phyloP scores from a whole-genome alignment of 73 alveolate genomes.

The Symbiodinium pilosum region DNA sequence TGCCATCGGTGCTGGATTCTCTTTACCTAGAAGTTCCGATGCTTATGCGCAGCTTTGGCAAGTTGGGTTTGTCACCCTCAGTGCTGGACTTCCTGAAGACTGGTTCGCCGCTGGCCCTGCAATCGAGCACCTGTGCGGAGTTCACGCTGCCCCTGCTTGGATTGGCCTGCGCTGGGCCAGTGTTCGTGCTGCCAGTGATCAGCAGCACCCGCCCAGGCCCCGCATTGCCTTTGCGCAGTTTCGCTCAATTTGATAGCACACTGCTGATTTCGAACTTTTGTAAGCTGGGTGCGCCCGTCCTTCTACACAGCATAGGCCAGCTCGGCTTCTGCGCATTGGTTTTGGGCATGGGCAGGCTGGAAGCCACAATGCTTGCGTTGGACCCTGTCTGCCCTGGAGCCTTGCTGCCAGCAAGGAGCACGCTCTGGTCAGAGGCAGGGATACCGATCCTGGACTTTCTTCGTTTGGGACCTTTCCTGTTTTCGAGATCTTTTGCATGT shows the following conservation, averaged over 20 bases:
- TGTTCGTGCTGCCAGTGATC: not conserved
- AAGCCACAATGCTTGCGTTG: not conserved
- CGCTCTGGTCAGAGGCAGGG: not conserved
- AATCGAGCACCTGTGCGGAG: not conserved
- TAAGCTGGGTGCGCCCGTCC: not conserved
- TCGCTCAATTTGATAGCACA: not conserved
- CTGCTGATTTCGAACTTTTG: not conserved
- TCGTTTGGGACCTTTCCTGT: not conserved
- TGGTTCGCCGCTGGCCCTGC: not conserved
- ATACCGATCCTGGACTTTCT: constrained; percentile 17
- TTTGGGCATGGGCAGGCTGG: not conserved
- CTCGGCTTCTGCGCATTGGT: not conserved
- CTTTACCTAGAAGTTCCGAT: not conserved
- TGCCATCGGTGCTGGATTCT: not conserved
- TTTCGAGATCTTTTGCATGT: not conserved
- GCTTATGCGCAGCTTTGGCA: not conserved
- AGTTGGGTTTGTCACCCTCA: not conserved
- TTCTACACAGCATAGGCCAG: not conserved
- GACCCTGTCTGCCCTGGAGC: not conserved
- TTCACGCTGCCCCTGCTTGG: not conserved
- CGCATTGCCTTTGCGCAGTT: not conserved
- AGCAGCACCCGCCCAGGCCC: not conserved
- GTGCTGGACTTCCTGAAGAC: not conserved
- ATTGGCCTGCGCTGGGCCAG: not conserved
- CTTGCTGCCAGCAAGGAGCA: not conserved